Conservation (phyloP, 768 basidiomycete genomes). For the Rhodotorula toruloides region DNA sequence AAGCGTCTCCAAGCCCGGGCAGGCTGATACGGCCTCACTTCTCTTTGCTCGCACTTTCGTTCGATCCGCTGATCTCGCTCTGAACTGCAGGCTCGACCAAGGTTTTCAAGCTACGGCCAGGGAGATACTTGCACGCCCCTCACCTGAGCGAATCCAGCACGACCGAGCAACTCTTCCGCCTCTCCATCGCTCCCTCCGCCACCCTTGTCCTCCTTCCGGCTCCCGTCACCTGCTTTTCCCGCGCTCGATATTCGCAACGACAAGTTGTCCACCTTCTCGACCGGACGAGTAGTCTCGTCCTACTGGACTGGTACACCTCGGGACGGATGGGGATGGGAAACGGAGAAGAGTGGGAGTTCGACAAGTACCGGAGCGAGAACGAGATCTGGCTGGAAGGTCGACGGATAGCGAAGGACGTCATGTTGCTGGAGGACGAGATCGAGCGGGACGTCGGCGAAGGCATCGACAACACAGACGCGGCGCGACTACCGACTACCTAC, state of each 20-base stretch:
- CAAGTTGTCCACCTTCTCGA: slow-evolving; percentile 68
- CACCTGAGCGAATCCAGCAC: not conserved
- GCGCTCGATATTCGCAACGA: slow-evolving; percentile 72
- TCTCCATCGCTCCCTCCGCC: slow-evolving; percentile 54
- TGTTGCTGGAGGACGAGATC: slow-evolving; percentile 59
- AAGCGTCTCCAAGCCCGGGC: too few species aligned
- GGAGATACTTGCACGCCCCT: slow-evolving; percentile 50
- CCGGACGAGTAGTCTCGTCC: slow-evolving; percentile 57
- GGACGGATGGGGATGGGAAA: slow-evolving; percentile 56
- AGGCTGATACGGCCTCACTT: not conserved
- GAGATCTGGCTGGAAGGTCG: slow-evolving; percentile 63
- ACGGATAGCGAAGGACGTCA: slow-evolving; percentile 68
- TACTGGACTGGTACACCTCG: slow-evolving; percentile 88
- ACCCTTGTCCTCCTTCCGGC: slow-evolving; percentile 79
- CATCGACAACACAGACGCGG: slow-evolving; percentile 40
- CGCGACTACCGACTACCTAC: slow-evolving; percentile 49
- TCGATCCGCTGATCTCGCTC: not conserved
- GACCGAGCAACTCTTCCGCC: slow-evolving; percentile 64
- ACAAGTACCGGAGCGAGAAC: slow-evolving; percentile 75
- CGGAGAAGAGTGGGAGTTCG: slow-evolving; percentile 86
- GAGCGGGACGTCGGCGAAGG: not conserved
- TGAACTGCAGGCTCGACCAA: slow-evolving; percentile 72
- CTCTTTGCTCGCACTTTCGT: not conserved
- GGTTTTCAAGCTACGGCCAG: slow-evolving; percentile 75
- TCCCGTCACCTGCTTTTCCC: slow-evolving; percentile 84